phyloP scores from a whole-genome alignment of 2,329 filamentous ascomycete genomes.

The Sordariomycetes sp. region DNA sequence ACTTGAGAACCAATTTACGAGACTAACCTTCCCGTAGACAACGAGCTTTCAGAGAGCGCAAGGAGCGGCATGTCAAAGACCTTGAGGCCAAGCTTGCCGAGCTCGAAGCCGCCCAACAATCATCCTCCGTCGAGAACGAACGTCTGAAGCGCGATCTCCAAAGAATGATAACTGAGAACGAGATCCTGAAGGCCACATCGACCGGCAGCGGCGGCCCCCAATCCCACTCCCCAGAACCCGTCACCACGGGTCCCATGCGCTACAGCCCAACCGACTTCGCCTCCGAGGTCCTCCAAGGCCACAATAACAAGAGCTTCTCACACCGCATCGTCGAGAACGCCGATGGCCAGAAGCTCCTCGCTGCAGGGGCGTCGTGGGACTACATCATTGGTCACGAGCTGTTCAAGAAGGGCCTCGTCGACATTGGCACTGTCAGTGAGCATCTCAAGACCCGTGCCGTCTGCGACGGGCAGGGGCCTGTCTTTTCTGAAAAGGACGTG shows the following conservation, averaged over 20 bases:
- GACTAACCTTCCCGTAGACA: slow-evolving; percentile 47
- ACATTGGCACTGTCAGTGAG: slow-evolving; percentile 75
- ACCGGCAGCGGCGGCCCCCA: slow-evolving; percentile 13
- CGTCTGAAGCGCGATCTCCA: slow-evolving; percentile 4
- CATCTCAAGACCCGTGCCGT: slow-evolving; percentile 64
- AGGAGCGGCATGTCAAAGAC: slow-evolving; percentile 89
- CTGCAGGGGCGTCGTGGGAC: slow-evolving; percentile 79
- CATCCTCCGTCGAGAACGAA: slow-evolving; percentile 66
- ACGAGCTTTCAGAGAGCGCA: slow-evolving; percentile 90
- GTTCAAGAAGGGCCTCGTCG: slow-evolving; percentile 68
- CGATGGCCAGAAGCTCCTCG: slow-evolving; percentile 61
- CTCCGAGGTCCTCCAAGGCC: slow-evolving; percentile 49
- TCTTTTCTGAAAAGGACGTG: slow-evolving; percentile 73
- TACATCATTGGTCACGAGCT: slow-evolving; percentile 73
- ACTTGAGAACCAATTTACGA: neutral
- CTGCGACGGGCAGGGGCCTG: slow-evolving; percentile 82
- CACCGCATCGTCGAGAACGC: slow-evolving; percentile 61
- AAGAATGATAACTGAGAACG: slow-evolving; percentile 65
- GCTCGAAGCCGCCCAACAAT: slow-evolving; percentile 65
- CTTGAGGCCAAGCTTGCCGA: slow-evolving; percentile 76
- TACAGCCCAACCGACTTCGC: slow-evolving; percentile 69
- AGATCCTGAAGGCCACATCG: slow-evolving; percentile 79
- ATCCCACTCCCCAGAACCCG: slow-evolving; percentile 29
- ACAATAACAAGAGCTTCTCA: slow-evolving; percentile 53
- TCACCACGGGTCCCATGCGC: slow-evolving; percentile 57